A percentile compares a stretch with the other conserved stretches of the same genome.
Evolutionary conservation across 2,329 filamentous ascomycete genomes (phyloP).

Genomic region (Fusarium tricinctum): DNA sequence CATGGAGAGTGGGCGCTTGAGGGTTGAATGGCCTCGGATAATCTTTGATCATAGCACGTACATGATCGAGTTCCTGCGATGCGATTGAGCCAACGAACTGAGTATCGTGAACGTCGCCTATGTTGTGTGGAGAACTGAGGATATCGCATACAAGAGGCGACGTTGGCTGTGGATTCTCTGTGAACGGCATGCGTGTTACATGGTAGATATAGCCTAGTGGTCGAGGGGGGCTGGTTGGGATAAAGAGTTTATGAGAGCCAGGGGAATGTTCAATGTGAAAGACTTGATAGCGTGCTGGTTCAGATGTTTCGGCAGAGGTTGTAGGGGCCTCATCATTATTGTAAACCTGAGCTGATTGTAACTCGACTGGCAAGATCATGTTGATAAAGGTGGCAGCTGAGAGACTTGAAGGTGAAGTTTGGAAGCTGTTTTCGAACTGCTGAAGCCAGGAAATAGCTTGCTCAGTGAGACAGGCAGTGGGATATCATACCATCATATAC

Average conservation of each 20-base stretch:
- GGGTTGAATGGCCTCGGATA: constrained; percentile 11
- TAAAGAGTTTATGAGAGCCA: constrained; percentile 39
- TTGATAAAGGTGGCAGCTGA: not conserved
- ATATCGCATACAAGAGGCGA: constrained; percentile 26
- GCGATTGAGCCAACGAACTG: constrained; percentile 43
- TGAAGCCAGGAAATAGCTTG: not conserved
- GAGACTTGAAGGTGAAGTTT: not conserved
- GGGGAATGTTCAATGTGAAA: constrained; percentile 40
- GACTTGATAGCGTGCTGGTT: constrained; percentile 31
- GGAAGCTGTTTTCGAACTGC: not conserved
- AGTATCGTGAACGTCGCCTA: constrained; percentile 29
- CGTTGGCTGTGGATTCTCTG: constrained; percentile 2
- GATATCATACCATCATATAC: constrained; percentile 17
- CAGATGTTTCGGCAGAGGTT: not conserved
- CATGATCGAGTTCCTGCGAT: constrained; percentile 30
- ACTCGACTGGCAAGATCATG: constrained; percentile 11
- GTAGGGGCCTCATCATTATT: constrained; percentile 5
- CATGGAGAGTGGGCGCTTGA: not conserved
- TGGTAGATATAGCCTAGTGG: constrained; percentile 31
- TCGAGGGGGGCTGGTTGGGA: constrained; percentile 27
- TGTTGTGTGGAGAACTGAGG: constrained; percentile 7
- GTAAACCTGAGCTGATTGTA: constrained; percentile 2
- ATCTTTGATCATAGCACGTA: constrained; percentile 31
- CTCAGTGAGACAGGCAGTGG: not conserved
- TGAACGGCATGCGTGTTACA: constrained; percentile 1